phyloP scores from a whole-genome alignment of 352 stramenopile genomes.

The Saprolegnia diclina region DNA sequence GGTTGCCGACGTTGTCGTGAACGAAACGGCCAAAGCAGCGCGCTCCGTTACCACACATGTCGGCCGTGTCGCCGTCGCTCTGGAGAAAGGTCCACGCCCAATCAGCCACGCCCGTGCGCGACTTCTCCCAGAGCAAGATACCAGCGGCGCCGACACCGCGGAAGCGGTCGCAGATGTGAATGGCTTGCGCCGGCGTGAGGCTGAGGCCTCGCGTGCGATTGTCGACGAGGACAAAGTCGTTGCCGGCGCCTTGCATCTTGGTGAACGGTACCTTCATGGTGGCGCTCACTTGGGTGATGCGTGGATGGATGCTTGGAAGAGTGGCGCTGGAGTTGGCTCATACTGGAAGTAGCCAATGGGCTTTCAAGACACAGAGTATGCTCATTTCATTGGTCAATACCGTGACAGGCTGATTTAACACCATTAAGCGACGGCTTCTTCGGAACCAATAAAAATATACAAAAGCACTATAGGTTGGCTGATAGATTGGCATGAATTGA shows the following conservation, averaged over 20 bases:
- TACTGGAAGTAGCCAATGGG: no score
- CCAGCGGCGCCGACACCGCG: slow-evolving; percentile 4
- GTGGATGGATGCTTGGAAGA: no score
- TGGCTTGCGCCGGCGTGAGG: slow-evolving; percentile 17
- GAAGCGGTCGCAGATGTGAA: slow-evolving; percentile 12
- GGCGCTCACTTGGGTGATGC: not conserved
- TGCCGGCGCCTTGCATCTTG: slow-evolving; percentile 25
- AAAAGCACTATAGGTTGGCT: no score
- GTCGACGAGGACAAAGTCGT: slow-evolving; percentile 26
- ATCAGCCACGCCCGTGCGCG: not conserved
- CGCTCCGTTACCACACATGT: slow-evolving; percentile 25
- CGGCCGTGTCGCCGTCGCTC: slow-evolving; percentile 25
- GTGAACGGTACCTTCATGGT: slow-evolving; percentile 23
- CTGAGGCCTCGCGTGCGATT: slow-evolving; percentile 9
- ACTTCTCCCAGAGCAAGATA: slow-evolving; percentile 1
- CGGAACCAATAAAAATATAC: no score
- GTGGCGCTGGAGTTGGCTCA: no score
- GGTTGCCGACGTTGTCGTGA: slow-evolving; percentile 1
- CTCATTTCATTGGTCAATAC: no score
- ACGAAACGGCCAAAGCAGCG: slow-evolving; percentile 28
- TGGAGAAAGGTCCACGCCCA: slow-evolving; percentile 19
- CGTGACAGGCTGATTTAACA: no score
- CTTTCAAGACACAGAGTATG: no score
- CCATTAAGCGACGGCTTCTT: no score
- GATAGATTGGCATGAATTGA: no score